These are phyloP conservation scores for Lasiosphaeria hispida DNA, from an alignment of 495 filamentous ascomycete species.

Conservation along the genomic window DNA sequence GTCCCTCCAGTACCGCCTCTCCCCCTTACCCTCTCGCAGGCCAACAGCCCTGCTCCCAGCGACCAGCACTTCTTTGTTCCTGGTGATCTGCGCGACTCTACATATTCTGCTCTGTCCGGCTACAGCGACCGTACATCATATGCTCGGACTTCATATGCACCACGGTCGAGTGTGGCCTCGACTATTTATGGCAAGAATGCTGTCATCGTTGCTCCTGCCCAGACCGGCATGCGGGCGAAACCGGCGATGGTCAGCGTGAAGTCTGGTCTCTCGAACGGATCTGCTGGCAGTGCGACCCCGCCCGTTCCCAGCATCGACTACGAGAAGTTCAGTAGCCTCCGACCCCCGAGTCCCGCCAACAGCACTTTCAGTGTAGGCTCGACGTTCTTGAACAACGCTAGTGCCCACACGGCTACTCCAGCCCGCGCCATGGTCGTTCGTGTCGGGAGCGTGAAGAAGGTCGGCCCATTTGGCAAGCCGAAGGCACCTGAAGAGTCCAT, in stretches of 20 bases:
- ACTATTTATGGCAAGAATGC: slow-evolving; percentile 90
- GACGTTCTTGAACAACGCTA: slow-evolving; percentile 62
- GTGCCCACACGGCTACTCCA: slow-evolving; percentile 49
- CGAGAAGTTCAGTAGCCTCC: slow-evolving; percentile 47
- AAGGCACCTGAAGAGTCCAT: slow-evolving; percentile 25
- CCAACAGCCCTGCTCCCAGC: slow-evolving; percentile 53
- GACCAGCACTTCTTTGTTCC: slow-evolving; percentile 95
- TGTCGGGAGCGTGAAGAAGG: slow-evolving; percentile 51
- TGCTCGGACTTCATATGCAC: slow-evolving; percentile 62
- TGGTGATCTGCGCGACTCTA: slow-evolving; percentile 85
- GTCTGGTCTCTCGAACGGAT: slow-evolving; percentile 50
- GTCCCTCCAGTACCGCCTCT: slow-evolving; percentile 92
- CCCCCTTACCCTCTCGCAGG: slow-evolving; percentile 62
- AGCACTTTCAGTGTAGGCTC: slow-evolving; percentile 62
- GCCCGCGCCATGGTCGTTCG: slow-evolving; percentile 53
- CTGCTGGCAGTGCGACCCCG: slow-evolving; percentile 46
- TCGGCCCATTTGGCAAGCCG: slow-evolving; percentile 22
- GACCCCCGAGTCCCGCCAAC: slow-evolving; percentile 43
- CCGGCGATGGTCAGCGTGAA: slow-evolving; percentile 90
- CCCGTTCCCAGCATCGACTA: slow-evolving; percentile 56
- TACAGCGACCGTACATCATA: slow-evolving; percentile 68
- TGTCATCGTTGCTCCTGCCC: slow-evolving; percentile 71
- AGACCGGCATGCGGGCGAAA: slow-evolving; percentile 78
- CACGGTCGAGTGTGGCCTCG: slow-evolving; percentile 80
- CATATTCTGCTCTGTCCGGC: slow-evolving; percentile 62